Evolutionary conservation across 2,329 filamentous ascomycete species (phyloP).

Genomic region (Ambrosiella cleistominuta): DNA sequence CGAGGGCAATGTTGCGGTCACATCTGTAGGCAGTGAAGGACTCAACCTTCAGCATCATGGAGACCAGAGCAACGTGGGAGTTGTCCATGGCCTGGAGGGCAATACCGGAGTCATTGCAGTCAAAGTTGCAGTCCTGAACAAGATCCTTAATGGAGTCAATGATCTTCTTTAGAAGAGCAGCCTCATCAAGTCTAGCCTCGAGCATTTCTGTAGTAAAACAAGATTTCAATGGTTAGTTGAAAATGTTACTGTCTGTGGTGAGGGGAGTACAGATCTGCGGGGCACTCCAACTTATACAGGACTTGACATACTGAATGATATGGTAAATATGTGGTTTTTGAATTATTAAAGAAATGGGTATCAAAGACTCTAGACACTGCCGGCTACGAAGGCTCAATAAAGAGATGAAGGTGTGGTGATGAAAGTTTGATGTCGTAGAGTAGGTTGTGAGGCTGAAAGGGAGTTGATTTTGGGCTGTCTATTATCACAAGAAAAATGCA

Average conservation of each 20-base stretch:
- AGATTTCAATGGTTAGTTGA: conserved; percentile 2
- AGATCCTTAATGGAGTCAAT: conserved; percentile 99
- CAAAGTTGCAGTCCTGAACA: conserved; percentile 99
- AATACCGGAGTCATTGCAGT: conserved; percentile 99
- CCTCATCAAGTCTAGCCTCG: conserved; percentile 94
- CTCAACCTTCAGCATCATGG: conserved; percentile 95
- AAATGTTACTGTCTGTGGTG: neutral
- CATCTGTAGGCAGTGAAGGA: conserved; percentile 90
- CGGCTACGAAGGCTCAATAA: neutral
- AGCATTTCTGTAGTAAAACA: conserved; percentile 43
- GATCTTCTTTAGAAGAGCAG: conserved; percentile 88
- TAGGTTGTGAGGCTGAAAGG: conserved; percentile 4
- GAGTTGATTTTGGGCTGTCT: neutral
- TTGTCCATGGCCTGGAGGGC: conserved; percentile 99
- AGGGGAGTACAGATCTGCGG: neutral
- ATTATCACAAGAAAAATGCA: conserved; percentile 2
- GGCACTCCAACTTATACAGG: neutral
- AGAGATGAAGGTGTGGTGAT: neutral
- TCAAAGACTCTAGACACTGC: neutral
- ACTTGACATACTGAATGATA: conserved; percentile 8
- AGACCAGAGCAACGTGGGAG: conserved; percentile 95
- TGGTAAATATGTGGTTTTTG: neutral
- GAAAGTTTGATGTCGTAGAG: neutral
- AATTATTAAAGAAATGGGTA: neutral
- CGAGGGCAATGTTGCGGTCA: conserved; percentile 96